Percentiles rank a stretch among this genome's conserved stretches.
Conservation (phyloP, 2,329 filamentous ascomycete species). For the Colletotrichum chlorophyti region DNA sequence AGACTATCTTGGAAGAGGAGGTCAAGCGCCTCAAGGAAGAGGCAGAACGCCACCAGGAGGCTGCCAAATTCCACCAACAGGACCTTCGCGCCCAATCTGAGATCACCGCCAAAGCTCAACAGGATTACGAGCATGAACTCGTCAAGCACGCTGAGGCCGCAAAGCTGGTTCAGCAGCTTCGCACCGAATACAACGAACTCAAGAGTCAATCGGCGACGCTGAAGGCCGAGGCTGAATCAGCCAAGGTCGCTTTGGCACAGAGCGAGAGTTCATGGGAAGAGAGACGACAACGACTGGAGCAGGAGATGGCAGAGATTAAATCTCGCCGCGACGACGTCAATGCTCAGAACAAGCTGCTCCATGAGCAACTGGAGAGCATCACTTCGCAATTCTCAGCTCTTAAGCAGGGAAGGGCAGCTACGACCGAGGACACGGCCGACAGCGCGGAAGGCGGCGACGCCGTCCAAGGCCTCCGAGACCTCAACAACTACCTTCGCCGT, state of each 20-base stretch:
- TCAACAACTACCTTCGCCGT: conserved; percentile 88
- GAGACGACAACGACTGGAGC: conserved; percentile 79
- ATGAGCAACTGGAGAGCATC: conserved; percentile 86
- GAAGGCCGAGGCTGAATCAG: conserved; percentile 84
- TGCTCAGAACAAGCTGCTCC: conserved; percentile 88
- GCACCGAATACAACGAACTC: conserved; percentile 81
- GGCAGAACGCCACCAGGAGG: conserved; percentile 78
- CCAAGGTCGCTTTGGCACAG: conserved; percentile 78
- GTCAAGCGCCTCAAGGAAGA: conserved; percentile 84
- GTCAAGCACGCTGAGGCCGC: conserved; percentile 97
- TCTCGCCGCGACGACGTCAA: conserved; percentile 83
- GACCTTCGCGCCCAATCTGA: conserved; percentile 93
- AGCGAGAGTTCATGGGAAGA: conserved; percentile 90
- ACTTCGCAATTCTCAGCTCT: conserved; percentile 79
- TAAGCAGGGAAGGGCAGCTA: conserved; percentile 60
- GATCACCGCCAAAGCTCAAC: conserved; percentile 90
- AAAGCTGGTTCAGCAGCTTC: conserved; percentile 79
- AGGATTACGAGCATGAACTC: conserved; percentile 93
- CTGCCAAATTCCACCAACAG: conserved; percentile 85
- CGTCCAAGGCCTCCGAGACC: conserved; percentile 80
- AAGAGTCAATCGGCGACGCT: conserved; percentile 79
- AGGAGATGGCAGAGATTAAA: conserved; percentile 81
- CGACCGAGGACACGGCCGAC: conserved; percentile 54
- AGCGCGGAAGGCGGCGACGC: conserved; percentile 44
- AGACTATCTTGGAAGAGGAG: conserved; percentile 78